Evolutionary conservation across 306 rosid genomes (phyloP), one percentile per base, ranked within the genome.

Genomic region (Sphenostylis stenocarpa): DNA sequence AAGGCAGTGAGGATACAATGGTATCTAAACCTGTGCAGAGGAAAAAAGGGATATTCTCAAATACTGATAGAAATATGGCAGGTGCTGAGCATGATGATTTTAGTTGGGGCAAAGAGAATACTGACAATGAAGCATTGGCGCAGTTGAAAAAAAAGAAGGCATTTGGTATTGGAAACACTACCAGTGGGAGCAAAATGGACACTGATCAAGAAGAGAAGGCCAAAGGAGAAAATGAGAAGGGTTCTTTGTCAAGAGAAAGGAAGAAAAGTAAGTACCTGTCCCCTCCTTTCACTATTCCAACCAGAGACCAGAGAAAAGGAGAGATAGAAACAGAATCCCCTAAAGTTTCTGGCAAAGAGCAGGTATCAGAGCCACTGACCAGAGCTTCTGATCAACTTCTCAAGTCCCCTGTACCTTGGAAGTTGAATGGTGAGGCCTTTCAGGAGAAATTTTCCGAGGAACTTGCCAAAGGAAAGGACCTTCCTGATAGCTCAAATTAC

Each of bases 191-290:
- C 16, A 57, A 77, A 81, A 76, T 16, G 34, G 77, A 23, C 65
- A 14, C 81, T 53, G 77, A 67, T 69, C 72, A n/a, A 61, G 45
- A 77, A 81, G 73, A 47, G 12, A 79, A 78, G 39, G 55, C 11
- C 31, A 65, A 71, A 49, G 74, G 60, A 31, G 76, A 80, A 68
- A 75, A 6, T 67, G 89, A 80, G 17, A 83, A 77, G 73, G 80
- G 76, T 21, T 23, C 52, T 41, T 55, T 79, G 49, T 55, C 86
- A 9, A 88, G 97, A 75, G 91, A 89, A 74, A 91, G 89, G 70
- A 91, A 86, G 87, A 91, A 67, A 81, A 91, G 97, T 84, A 91
- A 83, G 83, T 91, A 91, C 84, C 77, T 91, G 79, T 91, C 94
- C 39, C 91, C 94, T 73, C 94, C 97, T 20, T 91, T 91, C 82